Base-by-base conservation (phyloP, 176 grass and related monocot genomes). In the Eleusine indica region DNA sequence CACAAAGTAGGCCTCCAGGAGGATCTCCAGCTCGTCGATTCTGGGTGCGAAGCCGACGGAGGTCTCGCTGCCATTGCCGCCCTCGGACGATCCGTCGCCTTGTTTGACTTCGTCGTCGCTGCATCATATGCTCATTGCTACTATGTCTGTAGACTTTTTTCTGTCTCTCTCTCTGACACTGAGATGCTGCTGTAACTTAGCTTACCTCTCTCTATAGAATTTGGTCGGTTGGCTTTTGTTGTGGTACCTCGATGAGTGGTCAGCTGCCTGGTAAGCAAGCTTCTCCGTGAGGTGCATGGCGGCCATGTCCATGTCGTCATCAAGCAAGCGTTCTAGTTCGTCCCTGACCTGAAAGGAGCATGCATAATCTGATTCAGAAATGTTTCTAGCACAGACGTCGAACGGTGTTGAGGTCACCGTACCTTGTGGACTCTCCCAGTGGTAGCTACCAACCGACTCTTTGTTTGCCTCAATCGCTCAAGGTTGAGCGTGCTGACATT, bases 401-500 rank as follows among this genome's bases (percentile, higher is more conserved):
- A 37, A 66, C 5, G 38, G 1, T 67, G 65, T 7, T 38, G 14
- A 15, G 60, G 25, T 10, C 18, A 6, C n/a, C 37, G 38, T 28
- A 91, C 90, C 88, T 93, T 96, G 7, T 96, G 93, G 64, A 87
- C 88, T 38, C 86, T 82, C 28, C 85, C 83, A 7, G 82, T 86
- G 44, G 91, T 87, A 0, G 74, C 86, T 37, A 96, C 88, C 83
- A 96, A 69, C 21, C 80, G 88, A 43, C 86, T 96, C 89, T 93
- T 96, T 44, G 93, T 93, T 16, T 93, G 94, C 37, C 91, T 87
- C 17, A 91, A 84, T 13, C 86, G 88, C 86, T 96, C 94, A 38
- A 96, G 88, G 71, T 93, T 96, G 25, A 96, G 67, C 5, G 88
- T 91, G 64, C 94, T 93, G 74, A 93, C 88, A 37, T 96, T 96